Conservation (phyloP, 768 basidiomycete species). For the Gyrodon lividus region DNA sequence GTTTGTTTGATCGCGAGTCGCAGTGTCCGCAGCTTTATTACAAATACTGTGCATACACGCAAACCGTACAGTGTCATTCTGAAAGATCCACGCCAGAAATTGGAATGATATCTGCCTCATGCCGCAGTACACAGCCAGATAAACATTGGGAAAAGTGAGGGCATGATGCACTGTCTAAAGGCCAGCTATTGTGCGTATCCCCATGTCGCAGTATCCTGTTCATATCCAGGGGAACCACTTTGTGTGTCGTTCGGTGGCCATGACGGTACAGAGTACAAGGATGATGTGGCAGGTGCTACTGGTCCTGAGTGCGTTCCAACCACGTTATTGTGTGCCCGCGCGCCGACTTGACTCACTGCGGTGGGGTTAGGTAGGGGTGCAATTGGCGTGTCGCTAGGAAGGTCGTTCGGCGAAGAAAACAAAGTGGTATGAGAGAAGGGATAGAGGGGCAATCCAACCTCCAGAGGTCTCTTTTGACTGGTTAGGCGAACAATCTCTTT, state of each 20-base stretch:
- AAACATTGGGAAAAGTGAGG: background rate
- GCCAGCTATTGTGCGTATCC: slow-evolving; percentile 7
- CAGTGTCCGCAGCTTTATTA: background rate
- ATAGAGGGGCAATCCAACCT: slow-evolving; percentile 78
- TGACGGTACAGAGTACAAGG: slow-evolving; percentile 5
- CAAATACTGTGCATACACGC: slow-evolving; percentile 14
- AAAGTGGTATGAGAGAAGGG: slow-evolving; percentile 72
- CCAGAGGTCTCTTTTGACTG: slow-evolving; percentile 73
- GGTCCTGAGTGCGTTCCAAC: slow-evolving; percentile 12
- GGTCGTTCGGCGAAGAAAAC: slow-evolving; percentile 50
- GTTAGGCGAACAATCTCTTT: slow-evolving; percentile 82
- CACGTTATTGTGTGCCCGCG: background rate
- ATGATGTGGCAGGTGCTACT: background rate
- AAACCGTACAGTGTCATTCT: slow-evolving; percentile 18
- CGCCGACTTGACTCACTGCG: slow-evolving; percentile 8
- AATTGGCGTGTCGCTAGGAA: slow-evolving; percentile 28
- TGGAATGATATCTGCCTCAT: background rate
- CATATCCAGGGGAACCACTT: background rate
- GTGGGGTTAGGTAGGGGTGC: slow-evolving; percentile 30
- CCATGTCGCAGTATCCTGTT: slow-evolving; percentile 9
- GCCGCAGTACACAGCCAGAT: background rate
- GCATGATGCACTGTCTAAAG: background rate
- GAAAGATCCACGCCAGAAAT: background rate
- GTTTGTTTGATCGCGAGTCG: slow-evolving; percentile 4
- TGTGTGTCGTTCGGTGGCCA: slow-evolving; percentile 9